phyloP scores from a whole-genome alignment of 169 alveolate species.

The Babesia ovata region DNA sequence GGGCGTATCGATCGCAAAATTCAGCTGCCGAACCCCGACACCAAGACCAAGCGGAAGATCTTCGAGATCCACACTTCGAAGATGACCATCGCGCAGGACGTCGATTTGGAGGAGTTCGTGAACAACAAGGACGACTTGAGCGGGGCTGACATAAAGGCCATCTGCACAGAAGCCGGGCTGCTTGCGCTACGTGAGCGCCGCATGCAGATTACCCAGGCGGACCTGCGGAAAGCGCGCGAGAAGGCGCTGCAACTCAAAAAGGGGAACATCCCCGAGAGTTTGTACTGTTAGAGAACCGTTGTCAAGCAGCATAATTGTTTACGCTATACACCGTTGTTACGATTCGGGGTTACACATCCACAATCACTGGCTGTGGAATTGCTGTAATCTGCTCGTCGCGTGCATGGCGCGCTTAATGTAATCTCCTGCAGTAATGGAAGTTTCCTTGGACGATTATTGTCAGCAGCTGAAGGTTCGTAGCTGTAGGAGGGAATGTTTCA shows the following conservation, averaged over 20 bases:
- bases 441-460: too few species aligned
- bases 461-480: too few species aligned
- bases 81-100: constrained; percentile 98
- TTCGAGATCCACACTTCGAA: constrained; percentile 97
- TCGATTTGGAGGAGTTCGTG: constrained; percentile 97
- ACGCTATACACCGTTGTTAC: too few species aligned
- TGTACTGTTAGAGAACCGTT: constrained; percentile 77
- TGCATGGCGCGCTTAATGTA: too few species aligned
- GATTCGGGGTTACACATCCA: too few species aligned
- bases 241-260: constrained; percentile 97
- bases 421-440: too few species aligned
- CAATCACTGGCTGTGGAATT: too few species aligned
- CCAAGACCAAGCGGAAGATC: constrained; percentile 94
- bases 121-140: constrained; percentile 98
- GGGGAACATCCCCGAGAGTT: constrained; percentile 97
- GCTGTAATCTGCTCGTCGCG: too few species aligned
- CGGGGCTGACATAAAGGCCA: constrained; percentile 99
- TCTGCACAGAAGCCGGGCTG: constrained; percentile 99
- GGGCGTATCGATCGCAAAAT: constrained; percentile 99
- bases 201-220: constrained; percentile 95
- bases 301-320: too few species aligned
- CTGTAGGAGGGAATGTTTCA: too few species aligned
- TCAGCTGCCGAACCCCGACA: constrained; percentile 97
- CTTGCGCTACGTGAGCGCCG: constrained; percentile 99
- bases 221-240: constrained; percentile 97